These are phyloP conservation scores for Themeda triandra DNA, from an alignment of 176 grass and related monocot genomes.

Conservation along the genomic window DNA sequence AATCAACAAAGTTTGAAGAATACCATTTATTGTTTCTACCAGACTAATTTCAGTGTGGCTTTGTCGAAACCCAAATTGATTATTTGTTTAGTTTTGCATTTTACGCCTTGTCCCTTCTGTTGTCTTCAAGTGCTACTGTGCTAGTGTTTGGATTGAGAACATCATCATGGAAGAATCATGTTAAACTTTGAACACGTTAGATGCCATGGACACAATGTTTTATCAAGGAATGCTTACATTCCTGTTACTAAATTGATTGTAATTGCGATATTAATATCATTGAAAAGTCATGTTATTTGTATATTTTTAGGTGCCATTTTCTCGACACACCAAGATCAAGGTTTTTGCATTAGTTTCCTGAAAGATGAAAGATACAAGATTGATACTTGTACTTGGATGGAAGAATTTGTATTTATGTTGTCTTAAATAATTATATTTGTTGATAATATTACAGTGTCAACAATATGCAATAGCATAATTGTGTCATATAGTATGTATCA, in stretches of 20 bases:
- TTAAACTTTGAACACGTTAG: not conserved
- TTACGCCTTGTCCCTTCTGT: not conserved
- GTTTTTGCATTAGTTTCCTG: not conserved
- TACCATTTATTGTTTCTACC: conserved; percentile 20
- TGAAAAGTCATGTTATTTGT: too few relatives aligned
- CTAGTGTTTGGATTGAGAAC: not conserved
- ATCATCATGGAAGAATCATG: not conserved
- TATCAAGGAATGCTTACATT: not conserved
- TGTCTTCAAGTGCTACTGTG: not conserved
- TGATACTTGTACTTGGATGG: not conserved
- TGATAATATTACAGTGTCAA: not conserved
- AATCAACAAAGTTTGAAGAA: not conserved
- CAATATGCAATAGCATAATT: not conserved
- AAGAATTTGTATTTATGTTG: not conserved
- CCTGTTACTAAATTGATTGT: not conserved
- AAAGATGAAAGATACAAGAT: not conserved
- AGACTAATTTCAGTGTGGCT: not conserved
- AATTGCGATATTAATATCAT: not conserved
- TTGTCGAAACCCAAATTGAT: not conserved
- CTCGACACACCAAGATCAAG: not conserved
- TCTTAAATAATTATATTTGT: not conserved
- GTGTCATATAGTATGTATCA: not conserved
- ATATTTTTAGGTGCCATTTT: not conserved
- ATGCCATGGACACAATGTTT: not conserved
- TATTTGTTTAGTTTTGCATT: not conserved